phyloP scores from a whole-genome alignment of 768 basidiomycete species.

The Jaapia argillacea region DNA sequence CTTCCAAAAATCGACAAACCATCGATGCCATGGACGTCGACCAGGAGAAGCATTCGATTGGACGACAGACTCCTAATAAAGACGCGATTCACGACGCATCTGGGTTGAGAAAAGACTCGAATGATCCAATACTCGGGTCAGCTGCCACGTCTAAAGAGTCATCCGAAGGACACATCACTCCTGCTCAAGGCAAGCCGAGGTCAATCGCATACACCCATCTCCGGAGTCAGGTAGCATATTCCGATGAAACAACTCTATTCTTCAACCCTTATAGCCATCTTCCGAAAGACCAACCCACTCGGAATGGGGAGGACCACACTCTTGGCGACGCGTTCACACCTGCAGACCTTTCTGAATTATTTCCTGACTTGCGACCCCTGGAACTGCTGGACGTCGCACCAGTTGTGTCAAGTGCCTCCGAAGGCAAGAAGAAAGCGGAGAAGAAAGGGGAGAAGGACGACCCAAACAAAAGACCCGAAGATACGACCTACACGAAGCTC shows the following conservation, averaged over 20 bases:
- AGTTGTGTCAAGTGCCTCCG: slow-evolving; percentile 23
- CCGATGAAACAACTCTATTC: slow-evolving; percentile 35
- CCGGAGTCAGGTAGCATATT: slow-evolving; percentile 45
- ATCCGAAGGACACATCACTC: not conserved
- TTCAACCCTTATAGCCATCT: slow-evolving; percentile 41
- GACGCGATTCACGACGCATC: slow-evolving; percentile 19
- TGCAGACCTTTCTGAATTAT: slow-evolving; percentile 55
- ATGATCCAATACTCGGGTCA: not conserved
- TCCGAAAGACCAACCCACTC: slow-evolving; percentile 6
- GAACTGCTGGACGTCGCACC: slow-evolving; percentile 39
- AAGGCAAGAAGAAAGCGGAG: slow-evolving; percentile 46
- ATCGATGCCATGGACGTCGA: slow-evolving; percentile 24
- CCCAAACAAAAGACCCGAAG: slow-evolving; percentile 70
- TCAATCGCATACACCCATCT: slow-evolving; percentile 43
- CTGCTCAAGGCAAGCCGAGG: slow-evolving; percentile 6
- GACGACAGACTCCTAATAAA: slow-evolving; percentile 2
- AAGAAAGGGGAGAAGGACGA: slow-evolving; percentile 54
- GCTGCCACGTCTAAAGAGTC: too few species aligned
- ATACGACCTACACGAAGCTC: slow-evolving; percentile 66
- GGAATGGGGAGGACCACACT: slow-evolving; percentile 17
- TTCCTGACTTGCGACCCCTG: slow-evolving; percentile 72
- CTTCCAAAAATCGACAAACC: slow-evolving; percentile 7
- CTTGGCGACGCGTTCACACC: slow-evolving; percentile 20
- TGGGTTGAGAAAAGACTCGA: not conserved
- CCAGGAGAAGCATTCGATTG: not conserved